phyloP scores from a whole-genome alignment of 192 early-diverging fungal genomes.

The Entomortierella lignicola region DNA sequence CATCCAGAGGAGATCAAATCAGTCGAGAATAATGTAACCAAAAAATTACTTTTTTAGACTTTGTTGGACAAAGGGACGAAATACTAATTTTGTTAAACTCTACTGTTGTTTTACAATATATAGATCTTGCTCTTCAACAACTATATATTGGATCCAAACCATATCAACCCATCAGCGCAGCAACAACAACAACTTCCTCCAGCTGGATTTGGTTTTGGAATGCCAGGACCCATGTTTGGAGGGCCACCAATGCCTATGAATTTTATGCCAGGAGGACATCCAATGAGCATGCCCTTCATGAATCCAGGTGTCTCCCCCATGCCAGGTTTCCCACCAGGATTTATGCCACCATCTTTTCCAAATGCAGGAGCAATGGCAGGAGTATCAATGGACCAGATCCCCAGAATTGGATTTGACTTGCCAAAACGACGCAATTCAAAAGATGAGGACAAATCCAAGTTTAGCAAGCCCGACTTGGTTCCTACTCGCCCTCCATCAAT shows the following conservation, averaged over 20 bases:
- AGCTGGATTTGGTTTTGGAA: slow-evolving; percentile 31
- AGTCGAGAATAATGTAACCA: slow-evolving; percentile 66
- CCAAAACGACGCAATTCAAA: slow-evolving; percentile 34
- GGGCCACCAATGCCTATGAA: slow-evolving; percentile 49
- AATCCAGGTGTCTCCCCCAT: slow-evolving; percentile 30
- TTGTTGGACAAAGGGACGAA: not conserved
- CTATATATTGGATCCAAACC: slow-evolving; percentile 89
- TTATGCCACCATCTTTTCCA: slow-evolving; percentile 48
- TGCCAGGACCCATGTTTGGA: slow-evolving; percentile 34
- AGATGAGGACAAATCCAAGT: slow-evolving; percentile 26
- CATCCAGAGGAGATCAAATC: slow-evolving; percentile 80
- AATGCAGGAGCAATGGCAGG: slow-evolving; percentile 56
- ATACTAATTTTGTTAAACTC: not conserved
- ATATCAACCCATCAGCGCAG: slow-evolving; percentile 64
- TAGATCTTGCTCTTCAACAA: slow-evolving; percentile 84
- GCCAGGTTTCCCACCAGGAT: slow-evolving; percentile 34
- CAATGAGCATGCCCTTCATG: slow-evolving; percentile 47
- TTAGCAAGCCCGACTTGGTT: slow-evolving; percentile 10
- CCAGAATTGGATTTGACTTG: slow-evolving; percentile 68
- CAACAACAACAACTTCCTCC: slow-evolving; percentile 39
- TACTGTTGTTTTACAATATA: too few species aligned
- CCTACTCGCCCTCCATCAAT: slow-evolving; percentile 33
- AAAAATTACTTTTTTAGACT: not conserved
- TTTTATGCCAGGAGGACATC: slow-evolving; percentile 50
- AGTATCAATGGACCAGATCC: slow-evolving; percentile 67